Evolutionary conservation across 2,329 filamentous ascomycete species (phyloP), one percentile per base, ranked within the genome.

Genomic region (Fusarium cicatricum): DNA sequence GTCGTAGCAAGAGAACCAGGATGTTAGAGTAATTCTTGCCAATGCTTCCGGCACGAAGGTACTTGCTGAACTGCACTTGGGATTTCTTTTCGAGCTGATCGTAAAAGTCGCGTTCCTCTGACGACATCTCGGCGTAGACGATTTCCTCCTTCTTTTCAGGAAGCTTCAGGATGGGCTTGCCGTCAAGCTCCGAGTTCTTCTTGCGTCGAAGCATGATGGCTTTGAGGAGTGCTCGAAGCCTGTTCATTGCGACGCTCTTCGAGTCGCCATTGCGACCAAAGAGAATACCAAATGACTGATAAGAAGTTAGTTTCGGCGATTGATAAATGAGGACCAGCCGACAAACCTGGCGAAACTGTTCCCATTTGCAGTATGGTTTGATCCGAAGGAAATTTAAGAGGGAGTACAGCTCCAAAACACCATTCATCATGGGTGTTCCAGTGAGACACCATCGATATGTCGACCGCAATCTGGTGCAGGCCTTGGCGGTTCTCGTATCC

Each of bases 381-480:
- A 96, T 93, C 3, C 82, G 80, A 14, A 96, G 79, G 68, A 96
- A 97, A 3, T 85, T 83, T 38, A 97, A 80, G 16, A 96, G 76
- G 1, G 91, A 90, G 67, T 85, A 92, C 3, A 96, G 79, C 66
- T 97, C 93, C 19, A 84, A 79, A 3, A 94, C 85, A 11, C 82
- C 86, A 66, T 97, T 97, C 89, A 95, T 95, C 81, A 96, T 94
- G 0, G 91, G 91, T 0, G 91, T 95, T 47, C 91, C 91, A 0
- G 90, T 92, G 17, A 95, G 75, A 2, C 88, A 87, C 92, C 92
- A 97, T 64, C 89, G 82, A 37, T 90, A 90, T 16, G 85, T 82
- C 1, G 91, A 87, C 36, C 81, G 77, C 10, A 97, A 74, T 38
- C 78, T 80, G 52, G 81, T 85, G 11, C 87, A 90, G 2, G 91